Conservation (phyloP, 257 asterid genomes). For the Solanum virginianum region DNA sequence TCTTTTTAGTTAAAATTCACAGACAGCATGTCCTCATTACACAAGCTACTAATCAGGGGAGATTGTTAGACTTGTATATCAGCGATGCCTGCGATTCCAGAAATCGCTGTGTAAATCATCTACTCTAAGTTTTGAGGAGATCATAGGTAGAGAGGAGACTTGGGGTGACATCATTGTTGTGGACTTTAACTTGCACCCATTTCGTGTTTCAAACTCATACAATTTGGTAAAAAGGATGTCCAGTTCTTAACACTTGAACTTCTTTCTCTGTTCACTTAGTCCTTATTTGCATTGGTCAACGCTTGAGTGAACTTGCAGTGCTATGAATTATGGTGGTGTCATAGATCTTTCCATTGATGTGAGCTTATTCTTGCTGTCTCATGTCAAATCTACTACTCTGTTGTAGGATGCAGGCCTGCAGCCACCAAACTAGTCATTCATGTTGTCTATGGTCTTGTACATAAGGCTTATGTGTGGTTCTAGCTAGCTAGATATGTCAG, state of each 20-base stretch:
- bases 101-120: neutral
- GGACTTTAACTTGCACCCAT: neutral
- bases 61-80: neutral
- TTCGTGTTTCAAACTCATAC: neutral
- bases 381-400: neutral
- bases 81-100: neutral
- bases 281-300: neutral
- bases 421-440: neutral
- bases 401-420: neutral
- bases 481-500: neutral
- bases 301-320: neutral
- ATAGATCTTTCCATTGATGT: neutral
- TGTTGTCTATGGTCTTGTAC: neutral
- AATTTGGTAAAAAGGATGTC: neutral
- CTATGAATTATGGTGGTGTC: neutral
- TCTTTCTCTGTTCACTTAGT: neutral
- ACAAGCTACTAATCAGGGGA: neutral
- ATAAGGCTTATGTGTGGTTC: neutral
- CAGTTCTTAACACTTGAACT: neutral
- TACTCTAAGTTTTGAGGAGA: neutral
- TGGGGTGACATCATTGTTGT: neutral
- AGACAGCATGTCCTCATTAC: neutral
- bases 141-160: neutral
- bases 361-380: neutral
- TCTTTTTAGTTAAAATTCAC: neutral